Evolutionary conservation across 2,329 filamentous ascomycete species (phyloP).

Genomic region (Xylaria digitata): DNA sequence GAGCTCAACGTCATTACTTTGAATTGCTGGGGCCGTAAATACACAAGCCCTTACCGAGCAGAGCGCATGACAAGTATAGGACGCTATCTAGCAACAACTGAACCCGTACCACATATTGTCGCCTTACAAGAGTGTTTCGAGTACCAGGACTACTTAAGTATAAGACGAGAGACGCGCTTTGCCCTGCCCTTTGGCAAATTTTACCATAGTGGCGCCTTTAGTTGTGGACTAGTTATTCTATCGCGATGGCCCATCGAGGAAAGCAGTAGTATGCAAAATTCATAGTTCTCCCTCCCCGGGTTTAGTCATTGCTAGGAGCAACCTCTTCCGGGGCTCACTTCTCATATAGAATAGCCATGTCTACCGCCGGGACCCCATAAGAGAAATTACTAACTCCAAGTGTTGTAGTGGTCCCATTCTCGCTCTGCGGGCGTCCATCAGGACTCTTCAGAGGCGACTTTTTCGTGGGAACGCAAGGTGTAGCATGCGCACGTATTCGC

Average conservation of each 20-base stretch:
- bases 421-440: slow-evolving; percentile 92
- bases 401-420: slow-evolving; percentile 77
- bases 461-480: slow-evolving; percentile 89
- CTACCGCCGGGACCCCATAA: neutral
- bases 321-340: neutral
- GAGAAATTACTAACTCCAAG: slow-evolving; percentile 18
- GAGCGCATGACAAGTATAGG: slow-evolving; percentile 88
- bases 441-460: slow-evolving; percentile 96
- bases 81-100: slow-evolving; percentile 75
- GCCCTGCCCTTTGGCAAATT: slow-evolving; percentile 92
- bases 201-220: slow-evolving; percentile 90
- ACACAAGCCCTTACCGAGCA: slow-evolving; percentile 79
- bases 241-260: slow-evolving; percentile 94
- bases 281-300: neutral
- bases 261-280: slow-evolving; percentile 61
- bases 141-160: slow-evolving; percentile 81
- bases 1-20: slow-evolving; percentile 85
- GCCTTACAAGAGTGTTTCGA: slow-evolving; percentile 97
- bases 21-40: slow-evolving; percentile 98
- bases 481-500: slow-evolving; percentile 83
- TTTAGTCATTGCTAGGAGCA: neutral
- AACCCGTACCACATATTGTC: slow-evolving; percentile 82
- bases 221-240: slow-evolving; percentile 87
- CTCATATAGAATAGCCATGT: neutral
- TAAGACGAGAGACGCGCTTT: slow-evolving; percentile 77